Evolutionary conservation across 78 protist species (phyloP).

Genomic region (Paratrimastix pyriformis): DNA sequence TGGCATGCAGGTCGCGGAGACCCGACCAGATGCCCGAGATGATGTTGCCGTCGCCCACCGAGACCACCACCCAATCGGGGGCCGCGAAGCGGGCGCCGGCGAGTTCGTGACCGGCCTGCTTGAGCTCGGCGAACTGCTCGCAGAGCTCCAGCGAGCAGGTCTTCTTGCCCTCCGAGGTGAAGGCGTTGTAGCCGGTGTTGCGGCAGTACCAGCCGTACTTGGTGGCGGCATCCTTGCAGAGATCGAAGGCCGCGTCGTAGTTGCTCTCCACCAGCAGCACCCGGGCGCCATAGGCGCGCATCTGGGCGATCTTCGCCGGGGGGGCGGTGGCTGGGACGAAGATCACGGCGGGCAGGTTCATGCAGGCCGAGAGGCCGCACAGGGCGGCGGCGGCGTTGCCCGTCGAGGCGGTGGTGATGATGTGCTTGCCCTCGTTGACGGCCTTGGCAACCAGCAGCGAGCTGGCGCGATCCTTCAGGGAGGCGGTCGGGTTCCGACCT

Average conservation of each 20-base stretch:
- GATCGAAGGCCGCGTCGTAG: conserved; percentile 35
- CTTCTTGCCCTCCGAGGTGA: conserved; percentile 49
- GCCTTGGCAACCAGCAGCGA: conserved; percentile 20
- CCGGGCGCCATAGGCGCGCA: conserved; percentile 17
- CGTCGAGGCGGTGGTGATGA: conserved; percentile 42
- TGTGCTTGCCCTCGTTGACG: not conserved
- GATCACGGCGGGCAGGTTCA: not conserved
- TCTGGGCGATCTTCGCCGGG: conserved; percentile 39
- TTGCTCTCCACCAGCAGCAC: conserved; percentile 35
- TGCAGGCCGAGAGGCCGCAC: conserved; percentile 18
- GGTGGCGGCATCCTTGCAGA: not conserved
- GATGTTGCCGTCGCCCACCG: conserved; percentile 50
- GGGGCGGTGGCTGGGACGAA: conserved; percentile 41
- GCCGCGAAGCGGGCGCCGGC: conserved; percentile 6
- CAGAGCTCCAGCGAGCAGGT: conserved; percentile 45
- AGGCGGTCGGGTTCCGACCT: conserved; percentile 42
- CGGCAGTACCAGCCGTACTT: conserved; percentile 31
- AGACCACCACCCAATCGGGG: conserved; percentile 32
- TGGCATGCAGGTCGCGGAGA: conserved; percentile 13
- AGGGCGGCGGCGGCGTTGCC: conserved; percentile 52
- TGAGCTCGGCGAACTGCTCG: conserved; percentile 31
- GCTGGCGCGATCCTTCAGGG: conserved; percentile 44
- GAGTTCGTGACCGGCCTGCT: not conserved
- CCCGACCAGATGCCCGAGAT: conserved; percentile 39
- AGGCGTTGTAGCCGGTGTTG: conserved; percentile 35